Conservation (phyloP, 2,329 filamentous ascomycete species). For the Hymenotorrendiella dingleyae region DNA sequence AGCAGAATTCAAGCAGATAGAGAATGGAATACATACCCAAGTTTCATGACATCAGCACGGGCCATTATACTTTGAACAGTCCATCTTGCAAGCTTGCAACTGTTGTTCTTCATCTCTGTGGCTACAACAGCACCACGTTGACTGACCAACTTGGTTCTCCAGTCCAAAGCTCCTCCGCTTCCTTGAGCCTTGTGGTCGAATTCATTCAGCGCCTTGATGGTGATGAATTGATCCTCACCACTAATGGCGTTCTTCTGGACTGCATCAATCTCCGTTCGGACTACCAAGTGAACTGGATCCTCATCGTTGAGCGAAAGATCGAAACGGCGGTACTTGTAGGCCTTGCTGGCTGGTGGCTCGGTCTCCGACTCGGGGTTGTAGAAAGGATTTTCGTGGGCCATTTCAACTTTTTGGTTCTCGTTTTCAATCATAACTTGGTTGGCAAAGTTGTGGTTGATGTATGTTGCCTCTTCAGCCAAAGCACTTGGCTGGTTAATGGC, state of each 20-base stretch:
- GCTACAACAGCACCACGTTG: slow-evolving; percentile 96
- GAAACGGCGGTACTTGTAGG: slow-evolving; percentile 97
- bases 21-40: slow-evolving; percentile 59
- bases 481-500: slow-evolving; percentile 88
- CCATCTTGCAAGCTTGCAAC: slow-evolving; percentile 96
- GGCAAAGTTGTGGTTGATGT: slow-evolving; percentile 99
- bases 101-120: slow-evolving; percentile 99
- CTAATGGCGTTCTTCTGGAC: slow-evolving; percentile 91
- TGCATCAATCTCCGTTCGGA: slow-evolving; percentile 91
- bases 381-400: slow-evolving; percentile 91
- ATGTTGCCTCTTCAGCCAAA: slow-evolving; percentile 92
- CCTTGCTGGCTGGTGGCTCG: slow-evolving; percentile 90
- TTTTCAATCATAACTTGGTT: slow-evolving; percentile 90
- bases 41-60: slow-evolving; percentile 97
- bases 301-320: slow-evolving; percentile 87
- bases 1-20: background rate
- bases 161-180: slow-evolving; percentile 90
- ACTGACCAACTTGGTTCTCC: slow-evolving; percentile 88
- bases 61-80: slow-evolving; percentile 94
- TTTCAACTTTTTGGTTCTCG: slow-evolving; percentile 70
- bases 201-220: slow-evolving; percentile 96
- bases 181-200: slow-evolving; percentile 98
- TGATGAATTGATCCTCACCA: slow-evolving; percentile 85
- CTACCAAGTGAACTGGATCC: slow-evolving; percentile 86
- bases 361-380: slow-evolving; percentile 92